phyloP scores from a whole-genome alignment of 345 rosid genomes.

The Sonneratia alba region DNA sequence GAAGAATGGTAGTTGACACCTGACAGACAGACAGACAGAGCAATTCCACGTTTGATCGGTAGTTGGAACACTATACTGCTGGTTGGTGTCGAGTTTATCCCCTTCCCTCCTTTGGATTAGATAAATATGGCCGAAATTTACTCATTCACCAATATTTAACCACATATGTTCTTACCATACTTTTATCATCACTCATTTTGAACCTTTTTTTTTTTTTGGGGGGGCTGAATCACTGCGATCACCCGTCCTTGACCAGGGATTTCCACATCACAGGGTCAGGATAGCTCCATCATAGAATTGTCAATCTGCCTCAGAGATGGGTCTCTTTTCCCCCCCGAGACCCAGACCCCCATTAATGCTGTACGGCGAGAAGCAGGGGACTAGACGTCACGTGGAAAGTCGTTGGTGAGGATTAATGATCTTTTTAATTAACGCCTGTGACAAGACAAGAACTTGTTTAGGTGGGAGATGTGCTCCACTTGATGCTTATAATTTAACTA shows the following conservation, averaged over 20 bases:
- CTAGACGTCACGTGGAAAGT: background rate
- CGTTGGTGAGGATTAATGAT: slow-evolving; percentile 5
- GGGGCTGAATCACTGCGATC: too few relatives aligned
- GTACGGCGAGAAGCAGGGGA: background rate
- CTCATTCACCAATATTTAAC: too few relatives aligned
- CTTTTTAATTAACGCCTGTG: too few relatives aligned
- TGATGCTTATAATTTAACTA: background rate
- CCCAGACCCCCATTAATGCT: background rate
- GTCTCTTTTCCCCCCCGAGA: background rate
- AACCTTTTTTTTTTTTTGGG: too few relatives aligned
- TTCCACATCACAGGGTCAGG: background rate
- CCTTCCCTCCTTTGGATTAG: too few relatives aligned
- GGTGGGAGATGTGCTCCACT: too few relatives aligned
- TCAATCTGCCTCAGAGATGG: background rate
- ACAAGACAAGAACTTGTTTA: too few relatives aligned
- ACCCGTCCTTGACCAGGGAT: background rate
- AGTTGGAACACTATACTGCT: slow-evolving; percentile 9
- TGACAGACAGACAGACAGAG: background rate
- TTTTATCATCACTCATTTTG: too few relatives aligned
- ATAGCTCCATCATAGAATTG: background rate
- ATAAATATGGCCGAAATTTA: too few relatives aligned
- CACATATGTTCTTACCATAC: too few relatives aligned
- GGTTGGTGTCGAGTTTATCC: background rate
- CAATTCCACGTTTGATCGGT: slow-evolving; percentile 17
- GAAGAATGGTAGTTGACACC: slow-evolving; percentile 16